phyloP scores from a whole-genome alignment of 2,329 filamentous ascomycete genomes.

The Aspergillus felis region DNA sequence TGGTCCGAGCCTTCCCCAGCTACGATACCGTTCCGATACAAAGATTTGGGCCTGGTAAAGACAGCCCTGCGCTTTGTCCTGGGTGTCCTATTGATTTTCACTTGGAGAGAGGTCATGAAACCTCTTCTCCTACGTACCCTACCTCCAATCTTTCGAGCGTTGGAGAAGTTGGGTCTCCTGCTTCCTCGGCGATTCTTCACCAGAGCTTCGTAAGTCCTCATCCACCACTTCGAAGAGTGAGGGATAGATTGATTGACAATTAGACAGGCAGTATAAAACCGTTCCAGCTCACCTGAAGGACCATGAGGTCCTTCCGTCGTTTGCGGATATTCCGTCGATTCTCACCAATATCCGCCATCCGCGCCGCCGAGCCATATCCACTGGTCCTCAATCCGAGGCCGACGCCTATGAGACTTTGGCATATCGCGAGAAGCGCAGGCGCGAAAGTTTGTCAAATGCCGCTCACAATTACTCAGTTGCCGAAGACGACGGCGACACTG shows the following conservation, averaged over 20 bases:
- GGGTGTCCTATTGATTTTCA: conserved; percentile 79
- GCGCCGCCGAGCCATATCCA: conserved; percentile 72
- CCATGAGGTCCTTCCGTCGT: conserved; percentile 84
- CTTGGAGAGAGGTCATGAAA: conserved; percentile 89
- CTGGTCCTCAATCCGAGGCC: conserved; percentile 91
- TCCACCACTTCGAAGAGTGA: background rate
- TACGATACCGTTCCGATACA: conserved; percentile 62
- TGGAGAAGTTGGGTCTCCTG: conserved; percentile 74
- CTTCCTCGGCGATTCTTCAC: conserved; percentile 89
- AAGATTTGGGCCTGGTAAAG: conserved; percentile 61
- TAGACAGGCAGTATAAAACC: conserved; percentile 66
- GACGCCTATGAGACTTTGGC: conserved; percentile 95
- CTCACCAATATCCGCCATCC: conserved; percentile 78
- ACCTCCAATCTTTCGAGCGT: conserved; percentile 80
- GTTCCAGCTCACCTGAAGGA: conserved; percentile 70
- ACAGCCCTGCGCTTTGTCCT: conserved; percentile 66
- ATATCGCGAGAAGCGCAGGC: conserved; percentile 70
- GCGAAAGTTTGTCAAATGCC: conserved; percentile 54
- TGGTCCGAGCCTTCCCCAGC: conserved; percentile 53
- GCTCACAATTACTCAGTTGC: conserved; percentile 21
- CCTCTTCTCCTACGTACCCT: conserved; percentile 71
- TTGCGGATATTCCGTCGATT: conserved; percentile 81
- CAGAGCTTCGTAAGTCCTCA: conserved; percentile 62
- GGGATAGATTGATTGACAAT: background rate
- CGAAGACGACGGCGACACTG: conserved; percentile 17